A percentile compares a stretch with the other conserved stretches of the same genome.
Conservation (phyloP, 495 filamentous ascomycete species). For the Cercophora newfieldiana region DNA sequence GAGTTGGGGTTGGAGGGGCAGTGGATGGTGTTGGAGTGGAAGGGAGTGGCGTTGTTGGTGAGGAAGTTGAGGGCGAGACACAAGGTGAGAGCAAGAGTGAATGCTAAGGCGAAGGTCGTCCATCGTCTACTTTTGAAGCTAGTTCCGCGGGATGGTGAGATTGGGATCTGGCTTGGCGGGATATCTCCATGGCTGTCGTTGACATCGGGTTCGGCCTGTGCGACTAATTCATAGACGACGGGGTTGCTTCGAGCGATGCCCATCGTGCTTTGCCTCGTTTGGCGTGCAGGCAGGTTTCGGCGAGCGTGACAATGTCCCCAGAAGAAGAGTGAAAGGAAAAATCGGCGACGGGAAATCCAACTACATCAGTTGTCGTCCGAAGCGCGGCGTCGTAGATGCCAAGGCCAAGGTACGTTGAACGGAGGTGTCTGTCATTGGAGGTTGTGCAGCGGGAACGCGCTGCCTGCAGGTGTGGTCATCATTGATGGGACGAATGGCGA, state of each 20-base stretch:
- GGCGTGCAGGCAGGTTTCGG: background rate
- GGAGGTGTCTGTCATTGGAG: too few relatives aligned
- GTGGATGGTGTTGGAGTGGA: conserved; percentile 8
- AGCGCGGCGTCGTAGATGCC: background rate
- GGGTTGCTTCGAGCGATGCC: background rate
- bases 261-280: background rate
- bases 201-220: conserved; percentile 5
- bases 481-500: background rate
- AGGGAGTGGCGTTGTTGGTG: conserved; percentile 17
- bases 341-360: too few relatives aligned
- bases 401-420: background rate
- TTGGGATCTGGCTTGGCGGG: background rate
- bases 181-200: background rate
- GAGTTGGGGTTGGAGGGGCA: background rate
- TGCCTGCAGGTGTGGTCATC: background rate
- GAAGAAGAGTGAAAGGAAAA: background rate
- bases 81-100: conserved; percentile 20
- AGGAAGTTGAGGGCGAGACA: conserved; percentile 19
- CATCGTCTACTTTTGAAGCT: background rate
- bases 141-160: background rate
- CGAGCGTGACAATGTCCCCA: background rate
- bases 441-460: background rate
- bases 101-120: conserved; percentile 8
- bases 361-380: background rate
- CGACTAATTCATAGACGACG: conserved; percentile 17